Base-by-base conservation (phyloP, 495 filamentous ascomycete genomes). In the Daldinia concentrica region DNA sequence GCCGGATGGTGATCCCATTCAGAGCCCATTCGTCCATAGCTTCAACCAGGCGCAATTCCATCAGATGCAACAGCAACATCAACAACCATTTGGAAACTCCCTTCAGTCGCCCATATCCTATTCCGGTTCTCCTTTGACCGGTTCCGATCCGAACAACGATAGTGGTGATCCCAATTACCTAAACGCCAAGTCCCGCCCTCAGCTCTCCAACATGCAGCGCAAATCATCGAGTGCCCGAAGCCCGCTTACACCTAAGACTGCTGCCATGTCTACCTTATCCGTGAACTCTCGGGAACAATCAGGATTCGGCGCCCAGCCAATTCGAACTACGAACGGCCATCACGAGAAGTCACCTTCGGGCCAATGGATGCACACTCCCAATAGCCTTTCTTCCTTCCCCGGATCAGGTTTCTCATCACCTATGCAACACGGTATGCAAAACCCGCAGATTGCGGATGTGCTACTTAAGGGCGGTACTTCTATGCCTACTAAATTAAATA, bases 1-100 rank as follows among this genome's bases (percentile, higher is more conserved):
- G 3, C 94, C 93, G 7, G 94, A 97, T 52, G 92, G 92, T 24
- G 89, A 91, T 51, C 93, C 93, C 4, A 94, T 96, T 66, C 90
- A 93, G 72, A 96, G 93, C 74, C 94, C 94, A 0, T 97, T 94
- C 70, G 85, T 90, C 27, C 87, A 92, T 55, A 90, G 86, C 73
- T 95, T 93, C 80, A 87, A 89, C 75, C 91, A 90, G 63, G 84
- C 86, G 12, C 91, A 92, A 68, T 93, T 90, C 75, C 84, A 86
- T 29, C 83, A 83, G 41, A 88, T 92, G 82, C 84, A 85, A 65
- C 85, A 85, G 43, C 89, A 85, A 43, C 89, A 84, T 62, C 83
- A 85, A 15, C 81, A 87, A 26, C 77, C 83, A n/a, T 87, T 85
- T 64, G 79, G 78, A 58, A 82, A 77, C 66, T 83, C 85, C 11